These are phyloP conservation scores for Fusarium protoensiforme DNA, from an alignment of 2,329 filamentous ascomycete species.

Conservation along the genomic window DNA sequence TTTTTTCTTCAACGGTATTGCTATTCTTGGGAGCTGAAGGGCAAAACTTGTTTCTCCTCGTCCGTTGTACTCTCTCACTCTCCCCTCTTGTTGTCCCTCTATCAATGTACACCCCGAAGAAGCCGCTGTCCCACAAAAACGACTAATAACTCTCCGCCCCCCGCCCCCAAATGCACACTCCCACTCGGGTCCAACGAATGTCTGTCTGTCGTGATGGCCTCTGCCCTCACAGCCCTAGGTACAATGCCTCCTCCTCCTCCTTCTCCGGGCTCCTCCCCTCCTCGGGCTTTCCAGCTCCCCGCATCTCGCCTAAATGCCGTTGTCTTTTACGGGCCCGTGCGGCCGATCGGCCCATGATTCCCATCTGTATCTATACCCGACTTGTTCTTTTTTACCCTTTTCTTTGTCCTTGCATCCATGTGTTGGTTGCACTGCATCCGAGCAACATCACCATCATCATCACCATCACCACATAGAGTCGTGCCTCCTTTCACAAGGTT, in stretches of 20 bases:
- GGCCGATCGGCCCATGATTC: slow-evolving; percentile 6
- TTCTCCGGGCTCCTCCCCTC: not conserved
- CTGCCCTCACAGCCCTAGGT: not conserved
- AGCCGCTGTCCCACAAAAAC: slow-evolving; percentile 16
- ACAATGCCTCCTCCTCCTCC: not conserved
- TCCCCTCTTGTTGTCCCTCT: not conserved
- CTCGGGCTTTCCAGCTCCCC: not conserved
- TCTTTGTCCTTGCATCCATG: not conserved
- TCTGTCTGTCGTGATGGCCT: not conserved
- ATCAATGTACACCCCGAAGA: slow-evolving; percentile 24
- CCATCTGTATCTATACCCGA: slow-evolving; percentile 4
- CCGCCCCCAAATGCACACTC: not conserved
- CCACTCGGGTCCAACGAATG: not conserved
- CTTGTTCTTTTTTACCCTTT: not conserved
- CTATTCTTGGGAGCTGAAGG: not conserved
- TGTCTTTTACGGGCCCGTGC: slow-evolving; percentile 15
- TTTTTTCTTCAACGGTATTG: not conserved
- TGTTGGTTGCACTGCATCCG: not conserved
- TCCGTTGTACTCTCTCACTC: not conserved
- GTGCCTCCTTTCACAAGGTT: not conserved
- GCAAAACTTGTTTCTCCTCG: not conserved
- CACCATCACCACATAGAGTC: not conserved
- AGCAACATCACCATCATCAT: not conserved
- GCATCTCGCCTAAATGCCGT: slow-evolving; percentile 28
- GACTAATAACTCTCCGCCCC: slow-evolving; percentile 11